These are phyloP conservation scores for Echria macrotheca DNA, from an alignment of 495 filamentous ascomycete species.

Conservation along the genomic window DNA sequence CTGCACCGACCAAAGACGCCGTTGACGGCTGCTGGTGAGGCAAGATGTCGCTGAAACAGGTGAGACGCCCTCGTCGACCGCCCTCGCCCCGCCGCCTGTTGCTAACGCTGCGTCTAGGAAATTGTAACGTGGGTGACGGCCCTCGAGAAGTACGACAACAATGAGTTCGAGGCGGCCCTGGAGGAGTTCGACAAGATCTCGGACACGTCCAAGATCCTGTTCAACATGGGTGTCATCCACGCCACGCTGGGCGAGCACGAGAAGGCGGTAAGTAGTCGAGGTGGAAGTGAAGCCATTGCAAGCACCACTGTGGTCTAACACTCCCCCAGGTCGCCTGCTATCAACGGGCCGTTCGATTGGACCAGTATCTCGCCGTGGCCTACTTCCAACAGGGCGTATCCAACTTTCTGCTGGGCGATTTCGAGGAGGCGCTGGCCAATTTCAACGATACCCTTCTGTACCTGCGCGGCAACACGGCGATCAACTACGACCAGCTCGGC, in stretches of 20 bases:
- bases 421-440: slow-evolving; percentile 94
- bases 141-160: slow-evolving; percentile 86
- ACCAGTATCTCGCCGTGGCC: slow-evolving; percentile 93
- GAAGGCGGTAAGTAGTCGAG: slow-evolving; percentile 82
- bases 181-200: slow-evolving; percentile 77
- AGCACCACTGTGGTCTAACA: slow-evolving; percentile 1
- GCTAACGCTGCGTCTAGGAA: slow-evolving; percentile 55
- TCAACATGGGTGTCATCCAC: slow-evolving; percentile 98
- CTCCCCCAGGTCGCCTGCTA: slow-evolving; percentile 82
- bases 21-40: slow-evolving; percentile 11
- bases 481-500: slow-evolving; percentile 96
- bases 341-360: slow-evolving; percentile 79
- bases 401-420: slow-evolving; percentile 95
- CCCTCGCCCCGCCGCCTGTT: not conserved
- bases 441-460: slow-evolving; percentile 98
- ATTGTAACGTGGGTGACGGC: slow-evolving; percentile 98
- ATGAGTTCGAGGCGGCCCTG: slow-evolving; percentile 87
- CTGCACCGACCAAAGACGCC: slow-evolving; percentile 2
- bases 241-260: slow-evolving; percentile 96
- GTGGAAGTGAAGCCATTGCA: too few relatives aligned
- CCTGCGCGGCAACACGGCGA: slow-evolving; percentile 90
- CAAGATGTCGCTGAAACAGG: slow-evolving; percentile 73
- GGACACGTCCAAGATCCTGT: slow-evolving; percentile 97
- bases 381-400: slow-evolving; percentile 99
- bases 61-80: slow-evolving; percentile 32